These are phyloP conservation scores for Aspergillus flavus DNA, from an alignment of 2,329 filamentous ascomycete genomes.

Conservation along the genomic window DNA sequence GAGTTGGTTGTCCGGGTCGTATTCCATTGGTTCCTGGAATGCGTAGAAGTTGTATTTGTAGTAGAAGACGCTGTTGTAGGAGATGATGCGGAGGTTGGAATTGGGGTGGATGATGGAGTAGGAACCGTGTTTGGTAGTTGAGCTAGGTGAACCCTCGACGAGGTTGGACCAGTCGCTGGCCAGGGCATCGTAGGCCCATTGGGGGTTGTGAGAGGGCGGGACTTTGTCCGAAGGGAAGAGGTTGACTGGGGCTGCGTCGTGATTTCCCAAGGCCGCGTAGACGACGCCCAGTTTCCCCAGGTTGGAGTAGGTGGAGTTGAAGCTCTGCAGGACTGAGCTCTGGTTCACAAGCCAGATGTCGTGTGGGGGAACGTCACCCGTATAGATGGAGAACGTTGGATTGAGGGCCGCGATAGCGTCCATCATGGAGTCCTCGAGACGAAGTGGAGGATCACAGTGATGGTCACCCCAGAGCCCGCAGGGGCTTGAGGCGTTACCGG, in stretches of 20 bases:
- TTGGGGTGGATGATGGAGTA: conserved; percentile 31
- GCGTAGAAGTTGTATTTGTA: conserved; percentile 62
- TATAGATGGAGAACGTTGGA: conserved; percentile 60
- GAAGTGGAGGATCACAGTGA: conserved; percentile 56
- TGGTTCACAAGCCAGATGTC: conserved; percentile 43
- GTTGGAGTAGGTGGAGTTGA: conserved; percentile 51
- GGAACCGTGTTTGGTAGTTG: conserved; percentile 30
- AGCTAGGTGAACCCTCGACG: conserved; percentile 30
- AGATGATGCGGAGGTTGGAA: conserved; percentile 59
- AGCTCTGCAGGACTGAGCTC: conserved; percentile 34
- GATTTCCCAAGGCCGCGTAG: conserved; percentile 60
- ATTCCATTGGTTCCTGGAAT: conserved; percentile 54
- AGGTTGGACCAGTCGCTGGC: conserved; percentile 52
- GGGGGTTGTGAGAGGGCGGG: conserved; percentile 41
- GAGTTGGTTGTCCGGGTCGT: conserved; percentile 57
- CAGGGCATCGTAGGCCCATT: conserved; percentile 58
- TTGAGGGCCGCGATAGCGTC: conserved; percentile 45
- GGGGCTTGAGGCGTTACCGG: conserved; percentile 52
- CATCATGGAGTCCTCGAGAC: conserved; percentile 58
- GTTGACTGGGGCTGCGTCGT: conserved; percentile 59
- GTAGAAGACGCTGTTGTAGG: conserved; percentile 62
- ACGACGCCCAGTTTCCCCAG: conserved; percentile 52
- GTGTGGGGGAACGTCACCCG: conserved; percentile 61
- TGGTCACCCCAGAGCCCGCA: conserved; percentile 58
- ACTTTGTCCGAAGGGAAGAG: conserved; percentile 50